Evolutionary conservation across 2,329 filamentous ascomycete genomes (phyloP).

Genomic region (Mycocentrospora acerina): DNA sequence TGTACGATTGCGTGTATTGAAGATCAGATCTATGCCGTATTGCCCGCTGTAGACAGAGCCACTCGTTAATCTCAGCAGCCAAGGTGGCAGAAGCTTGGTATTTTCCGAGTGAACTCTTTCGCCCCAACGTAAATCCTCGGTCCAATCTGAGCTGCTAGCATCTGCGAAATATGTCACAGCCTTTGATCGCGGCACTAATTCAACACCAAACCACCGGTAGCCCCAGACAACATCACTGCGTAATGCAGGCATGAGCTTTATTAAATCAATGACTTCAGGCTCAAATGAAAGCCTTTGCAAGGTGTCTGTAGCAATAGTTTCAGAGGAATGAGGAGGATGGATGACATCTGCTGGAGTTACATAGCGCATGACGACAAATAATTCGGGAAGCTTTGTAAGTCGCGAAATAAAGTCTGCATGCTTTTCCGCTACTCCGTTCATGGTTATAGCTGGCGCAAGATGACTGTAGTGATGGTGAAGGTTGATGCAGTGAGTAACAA

Average conservation of each 20-base stretch:
- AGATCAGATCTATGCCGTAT: conserved; percentile 7
- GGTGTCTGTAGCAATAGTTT: background rate
- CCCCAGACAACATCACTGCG: conserved; percentile 9
- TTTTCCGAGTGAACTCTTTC: conserved; percentile 4
- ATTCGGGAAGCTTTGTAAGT: conserved; percentile 6
- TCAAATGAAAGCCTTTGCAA: conserved; percentile 3
- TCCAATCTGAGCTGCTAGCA: conserved; percentile 1
- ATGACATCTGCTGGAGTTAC: conserved; percentile 7
- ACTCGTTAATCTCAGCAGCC: conserved; percentile 8
- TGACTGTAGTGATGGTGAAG: too few species aligned
- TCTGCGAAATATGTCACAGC: conserved; percentile 7
- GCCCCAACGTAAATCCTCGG: conserved; percentile 7
- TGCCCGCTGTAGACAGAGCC: background rate
- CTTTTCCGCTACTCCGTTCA: conserved; percentile 2
- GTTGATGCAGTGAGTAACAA: too few species aligned
- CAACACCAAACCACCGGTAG: conserved; percentile 5
- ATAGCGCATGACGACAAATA: conserved; percentile 10
- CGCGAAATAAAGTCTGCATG: conserved; percentile 8
- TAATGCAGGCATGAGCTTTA: conserved; percentile 4
- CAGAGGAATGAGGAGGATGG: background rate
- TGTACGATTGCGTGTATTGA: conserved; percentile 6
- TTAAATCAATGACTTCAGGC: conserved; percentile 7
- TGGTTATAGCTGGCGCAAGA: background rate
- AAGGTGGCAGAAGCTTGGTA: conserved; percentile 3
- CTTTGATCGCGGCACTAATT: conserved; percentile 6